Evolutionary conservation across 2,329 filamentous ascomycete genomes (phyloP), one percentile per base, ranked within the genome.

Genomic region (Microdochium bolleyi): DNA sequence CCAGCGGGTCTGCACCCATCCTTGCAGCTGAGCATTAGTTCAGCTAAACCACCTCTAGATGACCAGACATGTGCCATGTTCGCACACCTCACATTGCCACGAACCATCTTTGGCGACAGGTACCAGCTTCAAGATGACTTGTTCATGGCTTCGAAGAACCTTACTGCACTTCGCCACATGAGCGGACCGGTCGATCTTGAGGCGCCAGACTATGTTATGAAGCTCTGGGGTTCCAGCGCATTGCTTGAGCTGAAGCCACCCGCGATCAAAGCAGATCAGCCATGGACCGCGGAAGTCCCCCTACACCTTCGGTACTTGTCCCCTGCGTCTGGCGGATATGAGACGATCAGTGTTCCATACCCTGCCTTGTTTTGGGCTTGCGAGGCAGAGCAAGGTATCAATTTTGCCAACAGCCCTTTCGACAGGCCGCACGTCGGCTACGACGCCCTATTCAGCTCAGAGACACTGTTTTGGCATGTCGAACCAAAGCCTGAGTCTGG

Each of bases 331-430:
- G 75, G 75, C 2, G 84, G 84, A 2, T 74, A 81, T 57, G 67
- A 71, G 2, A 59, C 74, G 3, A 68, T 84, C 1, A 71, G 82
- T n/a, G 67, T 94, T 0, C 88, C 92, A 0, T 92, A 87, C 73
- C 92, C 92, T 0, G 80, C 82, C 0, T 80, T 96, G 0, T 96
- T 96, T 73, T 96, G 92, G 92, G 90, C 91, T 0, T 97, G 92
- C 64, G 76, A 80, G 8, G 80, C 85, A 0, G 79, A 82, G 10
- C 78, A 82, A 51, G 82, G 79, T 1, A 77, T 77, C 1, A 86
- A 88, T 61, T 88, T 92, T 69, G 69, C 79, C 0, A 79, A 77
- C 4, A 96, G 88, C 62, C 92, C 92, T 0, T 97, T 97, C 67
- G 92, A 96, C 66, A 77, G 89, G 5, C 73, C 78, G n/a, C 82